phyloP scores from a whole-genome alignment of 148 eudicot genomes.

The Nyssa sinensis region DNA sequence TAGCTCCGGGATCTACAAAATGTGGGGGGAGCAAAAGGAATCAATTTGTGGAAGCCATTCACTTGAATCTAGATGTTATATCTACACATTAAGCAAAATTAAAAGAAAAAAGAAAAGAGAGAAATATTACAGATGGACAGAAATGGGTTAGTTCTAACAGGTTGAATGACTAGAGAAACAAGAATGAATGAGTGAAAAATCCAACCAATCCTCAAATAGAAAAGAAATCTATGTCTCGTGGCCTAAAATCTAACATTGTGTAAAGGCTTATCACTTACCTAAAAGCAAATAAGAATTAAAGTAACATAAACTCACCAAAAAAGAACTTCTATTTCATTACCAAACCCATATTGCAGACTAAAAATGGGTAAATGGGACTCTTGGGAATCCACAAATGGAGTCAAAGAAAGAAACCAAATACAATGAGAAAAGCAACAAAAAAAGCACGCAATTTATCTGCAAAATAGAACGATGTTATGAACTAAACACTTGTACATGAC shows the following conservation, averaged over 20 bases:
- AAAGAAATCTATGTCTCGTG: neutral
- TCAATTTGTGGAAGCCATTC: neutral
- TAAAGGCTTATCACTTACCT: conserved; percentile 8
- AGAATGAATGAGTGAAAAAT: neutral
- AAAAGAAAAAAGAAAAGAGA: too few species aligned
- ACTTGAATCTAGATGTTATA: neutral
- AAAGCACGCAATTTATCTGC: neutral
- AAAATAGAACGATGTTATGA: too few species aligned
- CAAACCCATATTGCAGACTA: neutral
- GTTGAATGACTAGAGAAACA: conserved; percentile 4
- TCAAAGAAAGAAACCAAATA: neutral
- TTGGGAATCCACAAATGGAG: neutral
- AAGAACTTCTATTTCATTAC: neutral
- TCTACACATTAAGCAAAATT: neutral
- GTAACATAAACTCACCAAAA: neutral
- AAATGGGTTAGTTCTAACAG: neutral
- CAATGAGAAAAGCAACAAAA: neutral
- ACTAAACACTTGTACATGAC: too few species aligned
- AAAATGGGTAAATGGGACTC: conserved; percentile 6
- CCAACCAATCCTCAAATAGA: neutral
- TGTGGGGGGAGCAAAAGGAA: neutral
- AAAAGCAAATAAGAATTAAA: neutral
- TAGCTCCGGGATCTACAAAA: neutral
- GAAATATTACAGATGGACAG: neutral
- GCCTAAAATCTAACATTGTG: neutral